A percentile compares a stretch with the other conserved stretches of the same genome.
These are phyloP conservation scores for Microcera coccophila DNA, from an alignment of 2,329 filamentous ascomycete species.

Conservation along the genomic window DNA sequence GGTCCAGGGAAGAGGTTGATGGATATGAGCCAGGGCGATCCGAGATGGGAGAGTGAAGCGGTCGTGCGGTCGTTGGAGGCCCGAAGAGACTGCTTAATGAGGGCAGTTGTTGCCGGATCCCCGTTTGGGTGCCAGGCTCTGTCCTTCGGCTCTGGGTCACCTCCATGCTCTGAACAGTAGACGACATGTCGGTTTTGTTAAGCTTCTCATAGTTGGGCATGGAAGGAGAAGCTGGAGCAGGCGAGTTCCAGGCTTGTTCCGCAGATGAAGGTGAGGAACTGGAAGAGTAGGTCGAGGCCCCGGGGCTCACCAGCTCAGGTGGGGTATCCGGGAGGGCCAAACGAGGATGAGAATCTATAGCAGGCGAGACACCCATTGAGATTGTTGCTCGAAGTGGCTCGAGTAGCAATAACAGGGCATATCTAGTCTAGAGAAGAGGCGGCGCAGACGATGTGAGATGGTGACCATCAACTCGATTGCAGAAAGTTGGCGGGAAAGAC, in stretches of 20 bases:
- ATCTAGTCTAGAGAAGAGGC: conserved; percentile 15
- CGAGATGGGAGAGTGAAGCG: conserved; percentile 43
- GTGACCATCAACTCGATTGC: conserved; percentile 13
- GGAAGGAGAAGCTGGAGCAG: conserved; percentile 44
- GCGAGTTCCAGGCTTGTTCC: conserved; percentile 44
- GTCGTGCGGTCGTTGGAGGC: conserved; percentile 41
- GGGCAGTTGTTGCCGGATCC: conserved; percentile 48
- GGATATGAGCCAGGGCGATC: conserved; percentile 44
- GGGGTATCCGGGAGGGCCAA: conserved; percentile 52
- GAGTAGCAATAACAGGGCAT: conserved; percentile 24
- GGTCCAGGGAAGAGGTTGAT: conserved; percentile 46
- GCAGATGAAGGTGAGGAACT: conserved; percentile 39
- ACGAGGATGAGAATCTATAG: conserved; percentile 48
- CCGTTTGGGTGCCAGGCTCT: conserved; percentile 30
- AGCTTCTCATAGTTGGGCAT: conserved; percentile 57
- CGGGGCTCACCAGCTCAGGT: conserved; percentile 51
- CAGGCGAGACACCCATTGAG: conserved; percentile 55
- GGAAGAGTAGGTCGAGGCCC: conserved; percentile 45
- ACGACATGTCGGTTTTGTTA: conserved; percentile 42
- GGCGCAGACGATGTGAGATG: conserved; percentile 14
- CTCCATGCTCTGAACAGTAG: conserved; percentile 36
- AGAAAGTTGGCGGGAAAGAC: conserved; percentile 16
- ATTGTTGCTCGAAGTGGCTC: conserved; percentile 30
- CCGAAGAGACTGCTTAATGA: conserved; percentile 56
- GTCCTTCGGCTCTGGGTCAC: conserved; percentile 33